These are phyloP conservation scores for Leccinum variicolor DNA, from an alignment of 768 basidiomycete species.

Conservation along the genomic window DNA sequence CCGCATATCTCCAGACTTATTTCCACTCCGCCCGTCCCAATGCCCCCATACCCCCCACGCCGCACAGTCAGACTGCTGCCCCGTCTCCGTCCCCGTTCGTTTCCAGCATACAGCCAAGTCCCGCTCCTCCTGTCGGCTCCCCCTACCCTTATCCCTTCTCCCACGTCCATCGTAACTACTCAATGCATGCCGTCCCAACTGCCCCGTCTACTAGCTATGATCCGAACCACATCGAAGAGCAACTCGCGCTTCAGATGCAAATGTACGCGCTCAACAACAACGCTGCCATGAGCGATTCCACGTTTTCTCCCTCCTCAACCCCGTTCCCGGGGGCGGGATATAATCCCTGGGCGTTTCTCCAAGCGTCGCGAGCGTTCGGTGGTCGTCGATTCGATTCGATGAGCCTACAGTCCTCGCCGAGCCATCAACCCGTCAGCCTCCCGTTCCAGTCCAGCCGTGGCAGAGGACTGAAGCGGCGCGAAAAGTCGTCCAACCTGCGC, in stretches of 20 bases:
- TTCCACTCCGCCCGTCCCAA: constrained; percentile 60
- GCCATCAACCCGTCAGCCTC: constrained; percentile 35
- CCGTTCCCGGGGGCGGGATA: constrained; percentile 65
- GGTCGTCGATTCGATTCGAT: constrained; percentile 43
- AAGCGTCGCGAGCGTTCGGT: constrained; percentile 49
- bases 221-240: constrained; percentile 57
- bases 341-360: constrained; percentile 72
- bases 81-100: constrained; percentile 69
- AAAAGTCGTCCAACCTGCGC: constrained; percentile 36
- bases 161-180: constrained; percentile 59
- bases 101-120: constrained; percentile 51
- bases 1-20: constrained; percentile 58
- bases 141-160: constrained; percentile 79
- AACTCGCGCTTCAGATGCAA: constrained; percentile 74
- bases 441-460: constrained; percentile 49
- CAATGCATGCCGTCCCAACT: constrained; percentile 38
- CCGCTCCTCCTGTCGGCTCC: constrained; percentile 60
- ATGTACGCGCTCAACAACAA: constrained; percentile 73
- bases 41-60: constrained; percentile 78
- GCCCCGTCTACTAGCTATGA: constrained; percentile 40
- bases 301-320: constrained; percentile 71
- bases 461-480: constrained; percentile 44
- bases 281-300: constrained; percentile 64
- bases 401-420: constrained; percentile 51
- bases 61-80: constrained; percentile 69